Evolutionary conservation across 2,329 filamentous ascomycete genomes (phyloP).

Genomic region (Claviceps africana): DNA sequence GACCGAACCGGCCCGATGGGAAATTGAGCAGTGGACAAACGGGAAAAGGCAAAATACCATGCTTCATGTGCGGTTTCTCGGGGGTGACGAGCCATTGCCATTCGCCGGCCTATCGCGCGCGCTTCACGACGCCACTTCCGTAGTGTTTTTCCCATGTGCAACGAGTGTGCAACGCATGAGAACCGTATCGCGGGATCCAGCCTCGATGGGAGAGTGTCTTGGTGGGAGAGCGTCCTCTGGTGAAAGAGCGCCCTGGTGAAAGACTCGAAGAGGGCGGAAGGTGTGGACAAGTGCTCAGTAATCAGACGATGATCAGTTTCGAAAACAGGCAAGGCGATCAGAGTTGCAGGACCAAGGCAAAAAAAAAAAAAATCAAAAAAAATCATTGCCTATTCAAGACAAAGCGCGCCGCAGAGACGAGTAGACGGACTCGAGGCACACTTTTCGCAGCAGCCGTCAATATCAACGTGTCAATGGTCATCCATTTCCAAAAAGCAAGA

Average conservation of each 20-base stretch:
- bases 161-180: neutral
- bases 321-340: neutral
- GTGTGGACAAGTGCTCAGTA: neutral
- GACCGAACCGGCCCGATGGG: neutral
- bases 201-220: no score
- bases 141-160: neutral
- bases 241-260: no score
- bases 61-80: neutral
- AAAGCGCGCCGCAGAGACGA: neutral
- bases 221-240: no score
- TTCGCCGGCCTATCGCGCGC: neutral
- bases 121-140: neutral
- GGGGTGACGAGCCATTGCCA: neutral
- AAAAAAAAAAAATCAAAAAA: neutral
- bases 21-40: neutral
- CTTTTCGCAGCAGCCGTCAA: neutral
- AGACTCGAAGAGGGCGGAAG: neutral
- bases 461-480: neutral
- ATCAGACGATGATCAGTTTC: neutral
- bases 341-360: neutral
- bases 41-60: neutral
- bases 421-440: neutral
- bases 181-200: neutral
- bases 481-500: neutral
- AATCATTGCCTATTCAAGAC: no score